A percentile compares a stretch with the other conserved stretches of the same genome.
Conservation (phyloP, 495 filamentous ascomycete species). For the Astrocystis sublimbata region DNA sequence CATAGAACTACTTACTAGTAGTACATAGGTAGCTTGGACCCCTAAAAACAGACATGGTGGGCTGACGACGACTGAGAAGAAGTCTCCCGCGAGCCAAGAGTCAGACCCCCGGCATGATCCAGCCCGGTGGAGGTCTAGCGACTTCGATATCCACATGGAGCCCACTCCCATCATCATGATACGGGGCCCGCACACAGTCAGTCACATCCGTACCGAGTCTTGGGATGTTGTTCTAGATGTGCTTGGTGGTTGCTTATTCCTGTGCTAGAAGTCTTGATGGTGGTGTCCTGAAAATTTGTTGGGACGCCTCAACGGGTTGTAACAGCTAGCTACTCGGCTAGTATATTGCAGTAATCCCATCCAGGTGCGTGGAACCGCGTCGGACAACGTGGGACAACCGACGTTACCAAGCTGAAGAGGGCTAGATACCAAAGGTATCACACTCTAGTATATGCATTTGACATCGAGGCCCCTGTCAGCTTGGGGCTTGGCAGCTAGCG, state of each 20-base stretch:
- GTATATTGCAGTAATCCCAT: constrained; percentile 4
- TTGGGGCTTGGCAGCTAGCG: constrained; percentile 1
- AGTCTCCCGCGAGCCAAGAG: constrained; percentile 11
- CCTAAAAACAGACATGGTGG: not conserved
- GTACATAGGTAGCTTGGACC: not conserved
- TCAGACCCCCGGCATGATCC: constrained; percentile 1
- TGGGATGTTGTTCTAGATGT: too few species aligned
- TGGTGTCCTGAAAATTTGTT: not conserved
- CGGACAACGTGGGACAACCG: not conserved
- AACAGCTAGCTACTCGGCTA: constrained; percentile 13
- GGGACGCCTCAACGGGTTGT: not conserved
- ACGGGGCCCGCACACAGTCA: not conserved
- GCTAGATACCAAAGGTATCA: too few species aligned
- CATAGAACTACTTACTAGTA: too few species aligned
- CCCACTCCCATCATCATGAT: constrained; percentile 15
- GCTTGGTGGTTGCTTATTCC: too few species aligned
- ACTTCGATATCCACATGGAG: constrained; percentile 5
- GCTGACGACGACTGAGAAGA: not conserved
- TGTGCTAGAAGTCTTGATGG: constrained; percentile 1
- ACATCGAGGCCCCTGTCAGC: constrained; percentile 5
- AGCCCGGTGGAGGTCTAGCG: constrained; percentile 11
- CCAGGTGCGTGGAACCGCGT: constrained; percentile 4
- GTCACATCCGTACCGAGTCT: constrained; percentile 9
- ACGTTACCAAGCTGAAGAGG: constrained; percentile 1
- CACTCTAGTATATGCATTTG: too few species aligned